Base-by-base conservation (phyloP, 2,329 filamentous ascomycete species). In the Orbilia quercus region DNA sequence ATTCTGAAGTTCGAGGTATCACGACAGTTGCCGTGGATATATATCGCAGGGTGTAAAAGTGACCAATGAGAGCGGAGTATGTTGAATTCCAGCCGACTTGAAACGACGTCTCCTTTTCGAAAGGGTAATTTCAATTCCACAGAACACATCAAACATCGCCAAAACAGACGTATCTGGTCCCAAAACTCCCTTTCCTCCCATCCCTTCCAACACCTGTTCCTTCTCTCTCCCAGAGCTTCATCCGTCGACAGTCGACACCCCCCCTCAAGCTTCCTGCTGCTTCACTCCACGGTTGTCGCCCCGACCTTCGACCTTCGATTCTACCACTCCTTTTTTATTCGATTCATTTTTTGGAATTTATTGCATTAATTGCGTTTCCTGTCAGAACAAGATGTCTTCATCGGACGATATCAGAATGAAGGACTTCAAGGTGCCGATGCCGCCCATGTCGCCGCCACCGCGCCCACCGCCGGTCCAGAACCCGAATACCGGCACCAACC, bases 81-180 rank as follows among this genome's bases (percentile, higher is more conserved):
- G 58, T 51, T 42, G 60, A 40, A 47, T 54, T 47, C 25, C 45
- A 34, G 28, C 28, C 60, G 48, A 54, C 54, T n/a, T 73, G 69
- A 73, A 73, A 73, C 69, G 54, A 47, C 64, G 64, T 73, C 69
- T 65, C 69, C 69, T 60, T 73, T 73, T 73, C 55, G 45, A 58
- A 38, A 34, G 47, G 60, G 51, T 48, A 73, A 73, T 73, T 73
- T 60, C 53, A 45, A 45, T 60, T 28, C 23, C 54, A 65, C 54
- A 47, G 64, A 69, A 69, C 59, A 65, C 44, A 58, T 72, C 67
- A 73, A 73, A 73, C 69, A 73, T 73, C 69, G 69, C 54, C 67
- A 65, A 63, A 65, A 36, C 23, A 16, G 12, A 16, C 18, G 40
- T 53, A 20, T 48, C 28, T 48, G 28, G 50, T 31, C 23, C 28